phyloP scores from a whole-genome alignment of 2,329 filamentous ascomycete species.

The Epichloe elymi region DNA sequence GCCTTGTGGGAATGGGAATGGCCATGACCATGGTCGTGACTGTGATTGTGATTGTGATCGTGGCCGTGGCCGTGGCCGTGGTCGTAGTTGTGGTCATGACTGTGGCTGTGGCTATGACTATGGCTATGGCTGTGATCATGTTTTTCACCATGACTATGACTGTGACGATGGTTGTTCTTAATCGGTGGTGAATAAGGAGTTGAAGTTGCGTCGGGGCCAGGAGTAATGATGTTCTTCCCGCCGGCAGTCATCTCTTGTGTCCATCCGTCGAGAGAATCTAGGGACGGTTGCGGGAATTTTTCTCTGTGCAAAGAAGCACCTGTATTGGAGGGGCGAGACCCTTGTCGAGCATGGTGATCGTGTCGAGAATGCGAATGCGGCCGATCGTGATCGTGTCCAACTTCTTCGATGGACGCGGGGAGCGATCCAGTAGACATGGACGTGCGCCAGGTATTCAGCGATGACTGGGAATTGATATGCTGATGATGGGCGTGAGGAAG shows the following conservation, averaged over 20 bases:
- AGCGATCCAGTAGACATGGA: constrained; percentile 22
- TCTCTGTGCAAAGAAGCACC: constrained; percentile 16
- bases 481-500: constrained; percentile 34
- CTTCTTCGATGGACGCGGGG: constrained; percentile 18
- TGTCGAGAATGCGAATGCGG: constrained; percentile 14
- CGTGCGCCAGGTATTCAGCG: constrained; percentile 26
- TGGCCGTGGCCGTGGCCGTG: constrained; percentile 14
- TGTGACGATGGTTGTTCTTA: constrained; percentile 11
- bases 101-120: constrained; percentile 12
- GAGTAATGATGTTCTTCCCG: constrained; percentile 26
- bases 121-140: constrained; percentile 16
- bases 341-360: constrained; percentile 17
- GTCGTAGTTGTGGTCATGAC: constrained; percentile 7
- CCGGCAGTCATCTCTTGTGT: constrained; percentile 26
- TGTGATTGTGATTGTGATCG: constrained; percentile 10
- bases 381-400: constrained; percentile 15
- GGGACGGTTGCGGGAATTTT: constrained; percentile 18
- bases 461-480: constrained; percentile 25
- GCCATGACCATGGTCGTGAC: constrained; percentile 14
- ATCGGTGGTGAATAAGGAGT: constrained; percentile 14
- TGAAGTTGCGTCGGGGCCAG: constrained; percentile 15
- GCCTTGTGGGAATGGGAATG: constrained; percentile 15
- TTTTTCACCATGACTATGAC: constrained; percentile 1
- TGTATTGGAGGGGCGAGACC: constrained; percentile 19
- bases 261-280: constrained; percentile 26